Evolutionary conservation across 1,139 yeast genomes (phyloP).

Genomic region (Lodderomyces parapsilosis): DNA sequence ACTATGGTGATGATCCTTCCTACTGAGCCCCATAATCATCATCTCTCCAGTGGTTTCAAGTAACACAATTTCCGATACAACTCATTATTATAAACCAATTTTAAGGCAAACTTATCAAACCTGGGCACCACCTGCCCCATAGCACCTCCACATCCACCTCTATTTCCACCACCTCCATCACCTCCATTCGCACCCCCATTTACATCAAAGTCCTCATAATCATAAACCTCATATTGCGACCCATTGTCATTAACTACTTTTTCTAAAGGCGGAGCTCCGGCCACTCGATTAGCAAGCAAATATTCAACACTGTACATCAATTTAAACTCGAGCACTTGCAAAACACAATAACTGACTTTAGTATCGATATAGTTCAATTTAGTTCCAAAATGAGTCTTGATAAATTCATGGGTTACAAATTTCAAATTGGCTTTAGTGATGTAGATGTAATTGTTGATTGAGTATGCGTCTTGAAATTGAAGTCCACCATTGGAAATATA

Average conservation of each 20-base stretch:
- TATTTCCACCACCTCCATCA: not conserved
- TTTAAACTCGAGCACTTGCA: conserved; percentile 2
- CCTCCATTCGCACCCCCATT: not conserved
- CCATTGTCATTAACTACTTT: conserved; percentile 1
- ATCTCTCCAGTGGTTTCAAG: not conserved
- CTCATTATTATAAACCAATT: conserved; percentile 5
- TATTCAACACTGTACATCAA: conserved; percentile 4
- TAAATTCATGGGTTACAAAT: not conserved
- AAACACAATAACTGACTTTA: conserved; percentile 2
- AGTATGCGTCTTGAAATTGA: not conserved
- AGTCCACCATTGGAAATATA: not conserved
- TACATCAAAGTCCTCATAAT: conserved; percentile 3
- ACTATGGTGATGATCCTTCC: not conserved
- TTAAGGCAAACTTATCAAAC: not conserved
- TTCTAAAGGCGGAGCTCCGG: not conserved
- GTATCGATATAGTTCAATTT: not conserved
- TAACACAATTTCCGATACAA: not conserved
- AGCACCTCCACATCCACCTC: too few species aligned
- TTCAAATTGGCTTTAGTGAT: not conserved
- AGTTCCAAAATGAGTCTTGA: conserved; percentile 1
- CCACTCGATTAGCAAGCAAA: not conserved
- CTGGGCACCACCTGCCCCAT: too few species aligned
- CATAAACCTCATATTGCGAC: not conserved
- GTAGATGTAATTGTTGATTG: conserved; percentile 3
- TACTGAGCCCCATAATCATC: not conserved